phyloP scores from a whole-genome alignment of 1,284 basidiomycete species.

The Cerrena zonata region DNA sequence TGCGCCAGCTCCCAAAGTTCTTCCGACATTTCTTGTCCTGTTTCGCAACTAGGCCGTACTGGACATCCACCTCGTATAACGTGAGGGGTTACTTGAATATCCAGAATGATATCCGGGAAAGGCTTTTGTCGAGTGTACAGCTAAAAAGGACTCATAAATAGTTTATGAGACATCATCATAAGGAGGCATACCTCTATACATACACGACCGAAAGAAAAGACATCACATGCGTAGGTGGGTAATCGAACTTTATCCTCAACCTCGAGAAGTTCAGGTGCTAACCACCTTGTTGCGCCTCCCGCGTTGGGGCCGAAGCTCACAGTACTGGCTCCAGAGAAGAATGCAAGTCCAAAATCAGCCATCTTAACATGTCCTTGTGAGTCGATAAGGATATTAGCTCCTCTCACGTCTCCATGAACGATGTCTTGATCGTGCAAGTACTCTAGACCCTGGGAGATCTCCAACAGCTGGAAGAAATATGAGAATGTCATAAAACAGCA shows the following conservation, averaged over 20 bases:
- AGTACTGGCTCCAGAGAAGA: slow-evolving; percentile 5
- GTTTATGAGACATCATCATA: not conserved
- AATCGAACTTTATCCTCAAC: too few species aligned
- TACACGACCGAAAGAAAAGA: slow-evolving; percentile 7
- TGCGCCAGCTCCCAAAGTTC: slow-evolving; percentile 3
- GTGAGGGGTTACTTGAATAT: slow-evolving; percentile 1
- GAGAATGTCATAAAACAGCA: not conserved
- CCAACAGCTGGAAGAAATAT: not conserved
- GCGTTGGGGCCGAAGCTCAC: slow-evolving; percentile 1
- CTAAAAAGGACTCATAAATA: not conserved
- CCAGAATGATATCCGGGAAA: not conserved
- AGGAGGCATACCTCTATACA: slow-evolving; percentile 6
- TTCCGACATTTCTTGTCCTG: slow-evolving; percentile 1
- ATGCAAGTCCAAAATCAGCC: slow-evolving; percentile 5
- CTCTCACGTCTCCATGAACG: slow-evolving; percentile 3
- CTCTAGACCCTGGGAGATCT: slow-evolving; percentile 3
- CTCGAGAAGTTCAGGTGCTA: slow-evolving; percentile 5
- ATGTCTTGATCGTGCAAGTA: slow-evolving; percentile 2
- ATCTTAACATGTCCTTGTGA: not conserved
- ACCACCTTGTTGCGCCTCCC: slow-evolving; percentile 2
- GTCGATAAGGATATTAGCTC: slow-evolving; percentile 8
- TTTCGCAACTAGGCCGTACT: not conserved
- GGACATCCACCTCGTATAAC: slow-evolving; percentile 4
- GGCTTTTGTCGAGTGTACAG: slow-evolving; percentile 5
- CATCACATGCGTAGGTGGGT: slow-evolving; percentile 1